Conservation (phyloP, 2,329 filamentous ascomycete genomes). For the Scleromitrula shiraiana region DNA sequence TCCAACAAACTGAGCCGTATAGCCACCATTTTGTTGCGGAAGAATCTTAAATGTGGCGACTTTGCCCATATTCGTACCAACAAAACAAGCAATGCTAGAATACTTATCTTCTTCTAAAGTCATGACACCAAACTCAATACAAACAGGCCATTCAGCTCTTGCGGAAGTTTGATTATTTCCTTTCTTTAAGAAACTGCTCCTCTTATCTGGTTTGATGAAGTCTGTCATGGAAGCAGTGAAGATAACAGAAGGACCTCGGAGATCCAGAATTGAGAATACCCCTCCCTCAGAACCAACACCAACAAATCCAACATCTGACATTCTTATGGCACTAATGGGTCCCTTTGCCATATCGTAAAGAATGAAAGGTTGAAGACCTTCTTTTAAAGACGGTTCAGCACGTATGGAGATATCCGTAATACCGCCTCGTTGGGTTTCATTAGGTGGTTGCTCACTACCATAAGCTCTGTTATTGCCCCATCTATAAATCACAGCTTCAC, state of each 20-base stretch:
- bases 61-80: slow-evolving; percentile 78
- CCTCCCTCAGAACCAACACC: slow-evolving; percentile 81
- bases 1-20: slow-evolving; percentile 65
- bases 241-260: slow-evolving; percentile 80
- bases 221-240: slow-evolving; percentile 66
- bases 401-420: slow-evolving; percentile 68
- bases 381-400: slow-evolving; percentile 63
- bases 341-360: slow-evolving; percentile 81
- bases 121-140: slow-evolving; percentile 87
- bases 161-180: slow-evolving; percentile 40
- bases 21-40: slow-evolving; percentile 60
- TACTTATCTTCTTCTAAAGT: slow-evolving; percentile 90
- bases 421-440: slow-evolving; percentile 55
- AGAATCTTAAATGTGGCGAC: slow-evolving; percentile 86
- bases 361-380: slow-evolving; percentile 72
- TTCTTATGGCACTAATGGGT: slow-evolving; percentile 66
- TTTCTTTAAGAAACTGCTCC: slow-evolving; percentile 60
- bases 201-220: slow-evolving; percentile 68
- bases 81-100: slow-evolving; percentile 87
- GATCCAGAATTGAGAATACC: slow-evolving; percentile 71
- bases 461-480: slow-evolving; percentile 76
- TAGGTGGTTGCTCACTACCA: slow-evolving; percentile 50
- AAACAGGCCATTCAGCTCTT: slow-evolving; percentile 65
- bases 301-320: slow-evolving; percentile 91
- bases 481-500: slow-evolving; percentile 80